These are phyloP conservation scores for Argentina anserina DNA, from an alignment of 306 rosid genomes.

Conservation along the genomic window DNA sequence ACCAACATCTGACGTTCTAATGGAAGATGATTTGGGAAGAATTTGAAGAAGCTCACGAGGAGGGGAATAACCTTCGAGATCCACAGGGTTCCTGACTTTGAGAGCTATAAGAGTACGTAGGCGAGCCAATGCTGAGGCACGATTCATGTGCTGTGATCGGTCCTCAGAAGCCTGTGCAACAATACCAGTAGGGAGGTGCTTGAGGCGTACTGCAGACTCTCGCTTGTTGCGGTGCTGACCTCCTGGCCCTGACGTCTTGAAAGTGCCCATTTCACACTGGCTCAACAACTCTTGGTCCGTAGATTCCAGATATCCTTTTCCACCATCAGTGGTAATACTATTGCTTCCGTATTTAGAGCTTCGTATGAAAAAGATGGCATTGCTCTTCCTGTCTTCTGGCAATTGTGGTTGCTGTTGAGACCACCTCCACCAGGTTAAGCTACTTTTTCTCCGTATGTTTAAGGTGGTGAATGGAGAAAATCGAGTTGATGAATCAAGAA, in stretches of 20 bases:
- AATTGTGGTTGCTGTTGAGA: conserved; percentile 15
- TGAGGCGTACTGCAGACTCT: conserved; percentile 81
- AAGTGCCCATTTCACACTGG: conserved; percentile 76
- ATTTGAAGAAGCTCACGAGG: conserved; percentile 77
- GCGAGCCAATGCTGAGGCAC: conserved; percentile 73
- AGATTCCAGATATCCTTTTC: conserved; percentile 48
- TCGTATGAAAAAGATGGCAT: conserved; percentile 16
- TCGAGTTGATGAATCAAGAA: background rate
- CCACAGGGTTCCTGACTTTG: conserved; percentile 64
- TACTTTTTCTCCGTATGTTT: background rate
- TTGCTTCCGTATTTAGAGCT: conserved; percentile 18
- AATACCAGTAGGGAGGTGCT: conserved; percentile 81
- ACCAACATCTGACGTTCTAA: conserved; percentile 72
- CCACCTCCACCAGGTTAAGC: conserved; percentile 16
- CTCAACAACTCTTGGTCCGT: conserved; percentile 71
- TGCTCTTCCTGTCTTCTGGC: background rate
- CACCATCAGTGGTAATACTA: conserved; percentile 5
- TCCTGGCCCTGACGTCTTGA: conserved; percentile 80
- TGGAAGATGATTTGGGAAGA: conserved; percentile 72
- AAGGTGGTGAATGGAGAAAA: conserved; percentile 7
- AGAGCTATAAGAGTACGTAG: conserved; percentile 81
- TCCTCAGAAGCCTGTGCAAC: conserved; percentile 92
- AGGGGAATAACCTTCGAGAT: conserved; percentile 64
- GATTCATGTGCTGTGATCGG: conserved; percentile 91
- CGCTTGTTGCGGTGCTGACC: conserved; percentile 98